Conservation (phyloP, 139 green algal species). For the Chlamydomonas urium region DNA sequence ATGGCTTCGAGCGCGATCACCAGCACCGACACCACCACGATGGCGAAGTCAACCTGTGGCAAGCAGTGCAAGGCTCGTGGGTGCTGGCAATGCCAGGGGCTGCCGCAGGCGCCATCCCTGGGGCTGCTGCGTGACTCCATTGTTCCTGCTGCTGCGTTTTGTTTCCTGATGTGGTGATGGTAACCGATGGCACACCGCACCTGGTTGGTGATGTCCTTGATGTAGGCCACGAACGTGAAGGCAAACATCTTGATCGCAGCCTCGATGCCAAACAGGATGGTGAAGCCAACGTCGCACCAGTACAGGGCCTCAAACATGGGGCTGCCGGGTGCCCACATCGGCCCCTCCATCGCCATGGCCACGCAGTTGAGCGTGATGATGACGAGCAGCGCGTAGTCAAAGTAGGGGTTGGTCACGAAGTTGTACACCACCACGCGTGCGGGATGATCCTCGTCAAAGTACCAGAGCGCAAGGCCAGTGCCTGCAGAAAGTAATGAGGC, state of each 20-base stretch:
- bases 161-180: no score
- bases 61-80: no score
- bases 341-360: slow-evolving; percentile 61
- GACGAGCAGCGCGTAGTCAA: slow-evolving; percentile 66
- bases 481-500: slow-evolving; percentile 16
- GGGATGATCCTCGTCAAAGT: slow-evolving; percentile 52
- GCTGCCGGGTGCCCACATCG: slow-evolving; percentile 31
- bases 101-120: no score
- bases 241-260: slow-evolving; percentile 67
- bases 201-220: slow-evolving; percentile 44
- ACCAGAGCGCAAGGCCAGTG: slow-evolving; percentile 36
- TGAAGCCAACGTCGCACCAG: slow-evolving; percentile 37
- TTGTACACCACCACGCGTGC: slow-evolving; percentile 35
- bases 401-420: slow-evolving; percentile 24
- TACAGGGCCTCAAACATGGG: slow-evolving; percentile 18
- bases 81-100: no score
- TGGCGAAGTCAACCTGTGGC: slow-evolving; percentile 67
- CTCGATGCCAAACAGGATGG: slow-evolving; percentile 30
- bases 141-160: no score
- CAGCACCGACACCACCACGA: slow-evolving; percentile 52
- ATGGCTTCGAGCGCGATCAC: slow-evolving; percentile 30
- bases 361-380: slow-evolving; percentile 71
- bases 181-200: no score
- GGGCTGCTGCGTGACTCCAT: no score
- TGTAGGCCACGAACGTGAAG: slow-evolving; percentile 65